phyloP scores from a whole-genome alignment of 2,329 filamentous ascomycete species.

The Fusarium mundagurra region DNA sequence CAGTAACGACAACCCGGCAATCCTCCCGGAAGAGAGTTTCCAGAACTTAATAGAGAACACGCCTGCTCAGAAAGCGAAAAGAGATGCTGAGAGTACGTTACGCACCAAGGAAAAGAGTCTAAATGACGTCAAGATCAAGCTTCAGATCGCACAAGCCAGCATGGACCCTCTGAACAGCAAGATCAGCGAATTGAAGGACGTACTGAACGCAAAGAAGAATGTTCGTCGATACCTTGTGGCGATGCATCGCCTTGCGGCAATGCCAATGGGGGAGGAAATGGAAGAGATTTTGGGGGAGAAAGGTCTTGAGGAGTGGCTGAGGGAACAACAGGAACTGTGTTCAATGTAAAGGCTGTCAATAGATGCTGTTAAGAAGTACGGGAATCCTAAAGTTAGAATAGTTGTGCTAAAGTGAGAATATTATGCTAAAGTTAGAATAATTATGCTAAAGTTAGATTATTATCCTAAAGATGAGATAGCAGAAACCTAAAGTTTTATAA shows the following conservation, averaged over 20 bases:
- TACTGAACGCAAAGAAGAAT: not conserved
- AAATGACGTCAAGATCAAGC: not conserved
- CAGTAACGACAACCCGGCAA: not conserved
- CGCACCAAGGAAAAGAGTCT: not conserved
- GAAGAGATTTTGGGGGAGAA: not conserved
- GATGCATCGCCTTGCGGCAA: not conserved
- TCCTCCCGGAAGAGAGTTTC: not conserved
- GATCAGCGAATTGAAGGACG: not conserved
- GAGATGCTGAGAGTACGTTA: accelerated
- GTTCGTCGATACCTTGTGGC: not conserved
- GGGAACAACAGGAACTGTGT: too few species aligned
- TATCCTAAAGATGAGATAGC: accelerated
- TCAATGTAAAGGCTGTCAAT: too few species aligned
- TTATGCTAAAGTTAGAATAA: too few species aligned
- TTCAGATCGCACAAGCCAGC: not conserved
- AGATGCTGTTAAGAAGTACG: too few species aligned
- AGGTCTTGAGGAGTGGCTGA: not conserved
- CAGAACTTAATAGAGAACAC: too few species aligned
- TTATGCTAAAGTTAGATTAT: too few species aligned
- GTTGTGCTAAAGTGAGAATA: too few species aligned
- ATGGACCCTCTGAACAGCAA: not conserved
- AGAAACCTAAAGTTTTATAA: not conserved
- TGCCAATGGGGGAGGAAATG: not conserved
- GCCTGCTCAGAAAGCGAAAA: not conserved
- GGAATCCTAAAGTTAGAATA: not conserved